Conservation (phyloP, 169 alveolate genomes). For the Cryptosporidium canis region DNA sequence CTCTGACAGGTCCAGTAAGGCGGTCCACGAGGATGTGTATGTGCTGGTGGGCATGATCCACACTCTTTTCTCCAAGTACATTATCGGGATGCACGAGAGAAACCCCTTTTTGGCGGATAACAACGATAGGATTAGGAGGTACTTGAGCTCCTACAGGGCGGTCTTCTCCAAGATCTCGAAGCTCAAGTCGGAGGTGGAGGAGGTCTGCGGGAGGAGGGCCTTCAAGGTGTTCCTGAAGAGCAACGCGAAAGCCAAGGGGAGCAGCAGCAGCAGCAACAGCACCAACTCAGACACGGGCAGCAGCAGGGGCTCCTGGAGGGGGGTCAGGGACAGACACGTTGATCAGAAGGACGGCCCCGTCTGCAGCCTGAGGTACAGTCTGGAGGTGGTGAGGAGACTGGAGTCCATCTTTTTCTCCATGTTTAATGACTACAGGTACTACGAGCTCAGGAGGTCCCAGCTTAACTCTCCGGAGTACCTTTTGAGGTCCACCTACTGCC, state of each 20-base stretch:
- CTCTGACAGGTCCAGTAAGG: not conserved
- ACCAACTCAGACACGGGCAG: not conserved
- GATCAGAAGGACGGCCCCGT: not conserved
- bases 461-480: slow-evolving; percentile 12
- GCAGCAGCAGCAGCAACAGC: not conserved
- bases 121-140: not conserved
- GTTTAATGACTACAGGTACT: not conserved
- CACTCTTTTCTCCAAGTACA: not conserved
- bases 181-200: not conserved
- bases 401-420: not conserved
- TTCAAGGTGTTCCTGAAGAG: not conserved
- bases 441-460: not conserved
- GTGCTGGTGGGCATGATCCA: not conserved
- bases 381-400: not conserved
- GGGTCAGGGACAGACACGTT: not conserved
- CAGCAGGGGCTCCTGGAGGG: not conserved
- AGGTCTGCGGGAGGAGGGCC: slow-evolving; percentile 6
- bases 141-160: not conserved
- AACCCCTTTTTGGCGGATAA: not conserved
- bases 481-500: slow-evolving; percentile 30
- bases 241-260: not conserved
- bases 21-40: slow-evolving; percentile 6
- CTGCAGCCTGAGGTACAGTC: slow-evolving; percentile 19
- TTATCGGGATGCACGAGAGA: not conserved
- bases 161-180: not conserved